Base-by-base conservation (phyloP, 345 rosid species). In the Gossypium anomalum region DNA sequence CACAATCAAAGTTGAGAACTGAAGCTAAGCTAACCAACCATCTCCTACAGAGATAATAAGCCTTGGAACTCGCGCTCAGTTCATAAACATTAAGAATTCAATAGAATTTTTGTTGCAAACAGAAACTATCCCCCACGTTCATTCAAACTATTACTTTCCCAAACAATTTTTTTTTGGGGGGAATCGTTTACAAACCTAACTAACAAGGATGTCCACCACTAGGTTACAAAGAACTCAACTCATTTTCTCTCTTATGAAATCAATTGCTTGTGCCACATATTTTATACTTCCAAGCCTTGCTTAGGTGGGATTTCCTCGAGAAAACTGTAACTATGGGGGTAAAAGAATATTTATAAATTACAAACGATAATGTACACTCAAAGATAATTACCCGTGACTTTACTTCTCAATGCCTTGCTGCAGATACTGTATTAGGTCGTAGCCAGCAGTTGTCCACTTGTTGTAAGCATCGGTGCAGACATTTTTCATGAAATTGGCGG, bases 361-460 rank as follows among this genome's bases (percentile, higher is more conserved):
- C 81, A 78, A 69, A 23, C 69, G 66, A 79, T 70, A 80, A 85
- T 85, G 65, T 83, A 86, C 89, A 84, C 19, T 62, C 56, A 44
- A 67, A 65, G 53, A 43, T 11, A 17, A 23, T 72, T n/a, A 34
- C 72, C 75, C 22, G 20, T 29, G 45, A 44, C 12, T 27, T 61
- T 75, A 92, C 85, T 96, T 96, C 87, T 96, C 99, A 74, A 96
- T 93, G 78, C 97, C 98, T 82, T 93, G 98, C 76, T 96, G 98
- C 75, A 96, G 75, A 84, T 92, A 93, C 82, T 96, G 98, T 72
- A 93, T 96, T 82, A 93, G 84, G 84, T 96, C 98, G 72, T 96
- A 93, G 17, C 97, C 94, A 22, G 93, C 95, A 19, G 99, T 93
- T 2, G 93, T 90, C 99, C 93, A 93, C 72, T 93, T 90, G 87